Evolutionary conservation across 1,139 yeast species (phyloP).

Genomic region (Blastobotrys arbuscula): DNA sequence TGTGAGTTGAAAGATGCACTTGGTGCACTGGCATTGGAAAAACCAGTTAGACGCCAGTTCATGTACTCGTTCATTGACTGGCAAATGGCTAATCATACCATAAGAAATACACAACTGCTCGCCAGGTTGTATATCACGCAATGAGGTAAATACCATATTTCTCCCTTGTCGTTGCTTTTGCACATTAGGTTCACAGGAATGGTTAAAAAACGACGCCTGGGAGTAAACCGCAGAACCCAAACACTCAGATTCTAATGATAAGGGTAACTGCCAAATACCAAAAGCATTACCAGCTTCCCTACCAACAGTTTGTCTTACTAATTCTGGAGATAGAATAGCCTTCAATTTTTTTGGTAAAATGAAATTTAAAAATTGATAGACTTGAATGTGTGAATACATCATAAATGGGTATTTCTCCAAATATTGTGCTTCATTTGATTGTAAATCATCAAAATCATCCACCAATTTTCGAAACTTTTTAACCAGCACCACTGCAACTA

Average conservation of each 20-base stretch:
- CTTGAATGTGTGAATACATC: constrained; percentile 45
- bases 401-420: constrained; percentile 47
- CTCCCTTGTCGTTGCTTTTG: constrained; percentile 35
- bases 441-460: constrained; percentile 43
- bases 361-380: constrained; percentile 47
- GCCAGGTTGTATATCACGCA: constrained; percentile 34
- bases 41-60: constrained; percentile 53
- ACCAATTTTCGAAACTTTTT: constrained; percentile 16
- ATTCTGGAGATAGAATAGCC: constrained; percentile 37
- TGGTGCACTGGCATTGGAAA: constrained; percentile 50
- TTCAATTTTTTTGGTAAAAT: constrained; percentile 40
- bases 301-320: constrained; percentile 50
- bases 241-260: constrained; percentile 49
- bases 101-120: constrained; percentile 60
- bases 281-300: constrained; percentile 68
- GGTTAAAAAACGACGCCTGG: constrained; percentile 65
- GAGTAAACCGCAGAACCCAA: constrained; percentile 65
- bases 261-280: constrained; percentile 59
- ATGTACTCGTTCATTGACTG: constrained; percentile 40
- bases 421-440: constrained; percentile 52
- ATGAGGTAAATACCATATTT: constrained; percentile 36
- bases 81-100: constrained; percentile 47
- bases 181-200: constrained; percentile 52
- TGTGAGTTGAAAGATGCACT: constrained; percentile 1
- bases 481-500: constrained; percentile 31